A percentile compares a stretch with the other conserved stretches of the same genome.
Evolutionary conservation across 305 asterid genomes (phyloP).

Genomic region (Fraxinus velutina): DNA sequence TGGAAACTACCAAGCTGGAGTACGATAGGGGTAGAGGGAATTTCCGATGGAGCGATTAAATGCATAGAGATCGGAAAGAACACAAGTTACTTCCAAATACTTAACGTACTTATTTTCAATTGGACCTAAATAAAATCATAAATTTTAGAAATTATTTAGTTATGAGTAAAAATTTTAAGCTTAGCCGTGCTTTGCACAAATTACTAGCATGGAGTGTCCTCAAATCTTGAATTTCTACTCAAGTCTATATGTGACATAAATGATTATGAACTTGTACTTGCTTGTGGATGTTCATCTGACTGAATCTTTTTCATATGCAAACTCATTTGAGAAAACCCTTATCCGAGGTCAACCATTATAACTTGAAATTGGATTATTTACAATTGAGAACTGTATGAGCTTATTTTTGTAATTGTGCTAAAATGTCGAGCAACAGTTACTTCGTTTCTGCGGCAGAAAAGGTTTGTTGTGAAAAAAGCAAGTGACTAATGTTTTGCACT

Average conservation of each 20-base stretch:
- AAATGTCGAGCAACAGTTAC: not conserved
- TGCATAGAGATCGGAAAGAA: not conserved
- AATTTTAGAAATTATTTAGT: not conserved
- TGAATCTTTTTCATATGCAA: not conserved
- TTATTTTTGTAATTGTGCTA: not conserved
- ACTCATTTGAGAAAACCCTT: not conserved
- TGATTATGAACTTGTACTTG: not conserved
- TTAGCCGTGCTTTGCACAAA: not conserved
- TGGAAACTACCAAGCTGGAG: not conserved
- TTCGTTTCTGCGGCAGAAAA: not conserved
- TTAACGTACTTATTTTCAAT: not conserved
- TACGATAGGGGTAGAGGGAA: not conserved
- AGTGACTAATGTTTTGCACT: conserved; percentile 1
- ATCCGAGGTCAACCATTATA: not conserved
- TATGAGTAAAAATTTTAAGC: not conserved
- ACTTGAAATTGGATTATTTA: not conserved
- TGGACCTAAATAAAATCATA: not conserved
- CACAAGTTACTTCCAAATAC: not conserved
- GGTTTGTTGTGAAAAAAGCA: not conserved
- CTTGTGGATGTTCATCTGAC: not conserved
- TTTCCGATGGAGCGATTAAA: not conserved
- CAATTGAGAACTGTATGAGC: not conserved
- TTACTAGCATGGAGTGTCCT: not conserved
- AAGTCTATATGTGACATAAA: not conserved
- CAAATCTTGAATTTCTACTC: not conserved